These are phyloP conservation scores for Exutisphaerella laricina DNA, from an alignment of 2,329 filamentous ascomycete species.

Conservation along the genomic window DNA sequence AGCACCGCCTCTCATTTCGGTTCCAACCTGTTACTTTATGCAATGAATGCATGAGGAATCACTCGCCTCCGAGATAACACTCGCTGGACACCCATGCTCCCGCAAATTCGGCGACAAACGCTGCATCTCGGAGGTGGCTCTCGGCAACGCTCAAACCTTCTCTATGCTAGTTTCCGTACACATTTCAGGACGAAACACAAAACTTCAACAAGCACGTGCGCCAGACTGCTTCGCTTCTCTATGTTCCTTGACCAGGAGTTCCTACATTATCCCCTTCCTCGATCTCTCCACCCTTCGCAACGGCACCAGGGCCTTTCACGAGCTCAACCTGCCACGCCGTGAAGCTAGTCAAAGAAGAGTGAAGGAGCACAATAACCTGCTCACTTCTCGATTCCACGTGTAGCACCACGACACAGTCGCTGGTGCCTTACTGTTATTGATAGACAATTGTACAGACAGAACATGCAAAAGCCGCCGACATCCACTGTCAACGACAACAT, in stretches of 20 bases:
- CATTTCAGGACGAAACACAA: background rate
- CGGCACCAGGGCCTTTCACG: background rate
- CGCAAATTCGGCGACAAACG: background rate
- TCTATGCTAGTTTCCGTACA: background rate
- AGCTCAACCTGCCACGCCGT: background rate
- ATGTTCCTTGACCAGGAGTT: background rate
- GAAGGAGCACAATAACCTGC: background rate
- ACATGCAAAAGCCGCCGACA: conserved; percentile 2
- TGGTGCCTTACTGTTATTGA: conserved; percentile 2
- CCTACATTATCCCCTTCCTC: background rate
- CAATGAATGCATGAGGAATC: background rate
- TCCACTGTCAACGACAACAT: conserved; percentile 3
- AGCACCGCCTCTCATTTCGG: background rate
- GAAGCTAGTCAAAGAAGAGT: conserved; percentile 1
- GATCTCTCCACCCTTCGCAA: background rate
- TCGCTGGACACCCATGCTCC: conserved; percentile 3
- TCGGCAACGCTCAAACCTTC: background rate
- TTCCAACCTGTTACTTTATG: conserved; percentile 2
- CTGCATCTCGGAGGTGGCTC: background rate
- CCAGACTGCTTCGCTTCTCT: background rate
- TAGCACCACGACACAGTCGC: background rate
- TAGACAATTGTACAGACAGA: conserved; percentile 1
- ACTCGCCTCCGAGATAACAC: too few species aligned
- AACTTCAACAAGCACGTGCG: background rate
- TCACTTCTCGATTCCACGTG: background rate